Evolutionary conservation across 306 rosid species (phyloP), one percentile per base, ranked within the genome.

Genomic region (Coriaria nepalensis): DNA sequence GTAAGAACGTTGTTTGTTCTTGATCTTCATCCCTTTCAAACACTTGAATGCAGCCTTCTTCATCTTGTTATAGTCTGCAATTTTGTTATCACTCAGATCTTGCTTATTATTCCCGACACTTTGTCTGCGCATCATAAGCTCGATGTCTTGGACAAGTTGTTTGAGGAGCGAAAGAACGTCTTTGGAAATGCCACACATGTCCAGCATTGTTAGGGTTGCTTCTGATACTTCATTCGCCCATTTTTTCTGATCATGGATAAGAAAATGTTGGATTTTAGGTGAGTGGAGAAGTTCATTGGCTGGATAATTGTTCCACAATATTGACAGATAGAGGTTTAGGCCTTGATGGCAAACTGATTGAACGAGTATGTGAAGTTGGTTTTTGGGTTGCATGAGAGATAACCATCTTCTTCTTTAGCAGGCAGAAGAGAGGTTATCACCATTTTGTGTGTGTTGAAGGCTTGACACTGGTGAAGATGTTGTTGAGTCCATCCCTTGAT

Each of bases 241-340:
- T 38, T 38, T 38, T 4, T 38, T 20, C 29, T 20, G 29, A 20
- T 20, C 29, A 20, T 55, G 58, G 10, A 55, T 40, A 3, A 77
- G 57, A 36, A 71, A 64, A 55, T 69, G 73, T 53, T 61, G 79
- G 9, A 71, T 67, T n/a, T 50, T 13, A 5, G 79, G 73, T 6
- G 71, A 73, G 55, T 77, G 82, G 38, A 78, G 78, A 5, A 72
- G 74, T 11, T 62, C 73, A 13, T 75, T 81, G 3, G 80, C 80
- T 20, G 29, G 29, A 20, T 20, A 20, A 20, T 20, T 20, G 29
- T 20, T 20, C 29, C 29, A 1, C 29, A 20, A 20, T 3, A 20
- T 20, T 20, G 29, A 20, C 29, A 20, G 29, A 20, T 20, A 20
- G 29, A 20, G 29, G 29, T 1, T 20, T 20, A 20, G 29, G 29